Conservation (phyloP, 169 alveolate species). For the Plasmodium sp. region DNA sequence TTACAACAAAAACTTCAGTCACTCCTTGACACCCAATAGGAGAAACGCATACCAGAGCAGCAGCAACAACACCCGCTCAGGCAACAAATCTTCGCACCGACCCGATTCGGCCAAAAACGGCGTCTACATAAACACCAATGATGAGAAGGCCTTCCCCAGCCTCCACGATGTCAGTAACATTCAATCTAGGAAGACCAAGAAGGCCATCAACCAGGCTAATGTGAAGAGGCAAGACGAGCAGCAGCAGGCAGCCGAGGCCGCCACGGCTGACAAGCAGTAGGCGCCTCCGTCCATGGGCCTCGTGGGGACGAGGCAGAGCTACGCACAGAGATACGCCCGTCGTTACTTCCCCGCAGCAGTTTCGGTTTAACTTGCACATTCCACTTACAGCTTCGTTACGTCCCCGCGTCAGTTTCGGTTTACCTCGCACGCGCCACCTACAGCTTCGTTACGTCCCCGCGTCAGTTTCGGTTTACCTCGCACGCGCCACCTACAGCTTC, state of each 20-base stretch:
- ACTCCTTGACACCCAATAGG: constrained; percentile 10
- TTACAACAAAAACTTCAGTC: constrained; percentile 2
- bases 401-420: not conserved
- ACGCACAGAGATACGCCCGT: not conserved
- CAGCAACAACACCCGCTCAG: constrained; percentile 7
- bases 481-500: too few species aligned
- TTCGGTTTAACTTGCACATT: not conserved
- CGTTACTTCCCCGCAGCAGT: not conserved
- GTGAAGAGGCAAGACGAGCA: not conserved
- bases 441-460: not conserved
- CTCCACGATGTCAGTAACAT: constrained; percentile 65
- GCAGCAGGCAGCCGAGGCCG: constrained; percentile 1
- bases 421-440: not conserved
- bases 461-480: not conserved
- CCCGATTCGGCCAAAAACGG: constrained; percentile 14
- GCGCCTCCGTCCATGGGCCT: not conserved
- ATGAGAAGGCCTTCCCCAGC: constrained; percentile 71
- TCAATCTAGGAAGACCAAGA: constrained; percentile 44
- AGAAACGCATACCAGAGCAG: not conserved
- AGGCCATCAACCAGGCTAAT: constrained; percentile 28
- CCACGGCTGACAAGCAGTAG: not conserved
- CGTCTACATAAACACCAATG: constrained; percentile 57
- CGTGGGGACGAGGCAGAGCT: not conserved
- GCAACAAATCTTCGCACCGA: not conserved
- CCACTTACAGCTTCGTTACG: too few species aligned